A percentile compares a stretch with the other conserved stretches of the same genome.
Evolutionary conservation across 139 green algal species (phyloP).

Genomic region (Chlamydomonas eustigma): DNA sequence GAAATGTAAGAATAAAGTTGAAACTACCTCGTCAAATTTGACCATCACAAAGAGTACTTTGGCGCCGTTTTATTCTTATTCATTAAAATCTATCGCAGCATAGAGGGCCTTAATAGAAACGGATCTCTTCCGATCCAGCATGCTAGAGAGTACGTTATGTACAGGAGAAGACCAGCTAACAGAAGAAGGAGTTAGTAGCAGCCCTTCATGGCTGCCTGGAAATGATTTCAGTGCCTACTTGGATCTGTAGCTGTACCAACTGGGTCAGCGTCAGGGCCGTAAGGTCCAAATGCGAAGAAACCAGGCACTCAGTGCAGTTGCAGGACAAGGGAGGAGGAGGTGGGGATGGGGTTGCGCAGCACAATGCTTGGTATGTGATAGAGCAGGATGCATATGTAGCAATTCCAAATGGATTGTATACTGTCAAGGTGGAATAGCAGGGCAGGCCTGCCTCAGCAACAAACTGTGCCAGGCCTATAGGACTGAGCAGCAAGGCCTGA

Average conservation of each 20-base stretch:
- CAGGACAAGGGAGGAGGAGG: not conserved
- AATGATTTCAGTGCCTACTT: not conserved
- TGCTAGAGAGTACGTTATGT: too few species aligned
- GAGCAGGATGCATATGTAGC: not conserved
- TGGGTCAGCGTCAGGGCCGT: not conserved
- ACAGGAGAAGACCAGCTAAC: too few species aligned
- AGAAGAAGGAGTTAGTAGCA: too few species aligned
- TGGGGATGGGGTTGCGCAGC: not conserved
- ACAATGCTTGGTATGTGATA: not conserved
- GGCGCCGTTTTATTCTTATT: too few species aligned
- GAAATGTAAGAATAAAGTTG: too few species aligned
- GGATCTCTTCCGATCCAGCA: too few species aligned
- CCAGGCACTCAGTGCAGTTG: not conserved
- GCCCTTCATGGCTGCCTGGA: too few species aligned
- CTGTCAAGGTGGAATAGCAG: not conserved
- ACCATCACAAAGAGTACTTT: too few species aligned
- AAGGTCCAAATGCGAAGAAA: too few species aligned
- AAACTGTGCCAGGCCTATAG: not conserved
- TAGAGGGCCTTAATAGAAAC: too few species aligned
- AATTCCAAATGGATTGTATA: not conserved
- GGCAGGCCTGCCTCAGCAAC: not conserved
- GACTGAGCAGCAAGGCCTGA: not conserved
- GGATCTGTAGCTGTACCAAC: not conserved
- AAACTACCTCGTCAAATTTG: too few species aligned
- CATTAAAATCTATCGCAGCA: too few species aligned